Evolutionary conservation across 371 early-diverging fungal genomes (phyloP).

Genomic region (Mucor racemosus): DNA sequence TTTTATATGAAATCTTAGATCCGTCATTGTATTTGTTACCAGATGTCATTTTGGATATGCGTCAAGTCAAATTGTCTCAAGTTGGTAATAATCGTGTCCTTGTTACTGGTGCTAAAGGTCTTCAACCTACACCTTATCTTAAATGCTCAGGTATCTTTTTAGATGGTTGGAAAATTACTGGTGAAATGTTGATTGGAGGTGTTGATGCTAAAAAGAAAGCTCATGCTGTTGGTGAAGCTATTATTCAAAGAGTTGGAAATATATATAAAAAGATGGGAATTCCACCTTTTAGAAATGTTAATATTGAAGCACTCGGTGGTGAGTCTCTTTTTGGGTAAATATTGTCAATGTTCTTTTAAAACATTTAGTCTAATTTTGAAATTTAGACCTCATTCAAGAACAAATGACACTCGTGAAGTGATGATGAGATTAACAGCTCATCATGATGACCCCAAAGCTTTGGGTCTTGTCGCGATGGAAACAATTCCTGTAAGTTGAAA

Average conservation of each 20-base stretch:
- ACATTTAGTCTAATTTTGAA: not conserved
- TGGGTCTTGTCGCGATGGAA: constrained; percentile 68
- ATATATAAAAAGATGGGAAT: constrained; percentile 57
- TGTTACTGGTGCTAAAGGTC: constrained; percentile 70
- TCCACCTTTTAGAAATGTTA: constrained; percentile 55
- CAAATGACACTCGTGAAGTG: constrained; percentile 63
- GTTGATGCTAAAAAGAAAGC: constrained; percentile 70
- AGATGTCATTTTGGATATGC: constrained; percentile 76
- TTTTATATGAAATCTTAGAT: constrained; percentile 74
- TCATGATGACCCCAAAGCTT: constrained; percentile 62
- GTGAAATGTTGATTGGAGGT: constrained; percentile 72
- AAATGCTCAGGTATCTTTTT: constrained; percentile 75
- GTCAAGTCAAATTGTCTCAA: constrained; percentile 62
- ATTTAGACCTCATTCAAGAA: constrained; percentile 55
- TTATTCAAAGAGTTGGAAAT: constrained; percentile 56
- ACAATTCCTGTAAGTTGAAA: constrained; percentile 59
- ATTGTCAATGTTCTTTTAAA: not conserved
- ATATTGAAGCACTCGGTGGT: constrained; percentile 71
- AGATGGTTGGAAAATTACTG: constrained; percentile 73
- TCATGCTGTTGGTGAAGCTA: constrained; percentile 67
- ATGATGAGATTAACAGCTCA: constrained; percentile 67
- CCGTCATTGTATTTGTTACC: constrained; percentile 75
- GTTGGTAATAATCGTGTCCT: constrained; percentile 64
- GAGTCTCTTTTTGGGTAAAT: constrained; percentile 74
- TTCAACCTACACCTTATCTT: constrained; percentile 66